Base-by-base conservation (phyloP, 2,329 filamentous ascomycete genomes). In the Metarhizium sp. region DNA sequence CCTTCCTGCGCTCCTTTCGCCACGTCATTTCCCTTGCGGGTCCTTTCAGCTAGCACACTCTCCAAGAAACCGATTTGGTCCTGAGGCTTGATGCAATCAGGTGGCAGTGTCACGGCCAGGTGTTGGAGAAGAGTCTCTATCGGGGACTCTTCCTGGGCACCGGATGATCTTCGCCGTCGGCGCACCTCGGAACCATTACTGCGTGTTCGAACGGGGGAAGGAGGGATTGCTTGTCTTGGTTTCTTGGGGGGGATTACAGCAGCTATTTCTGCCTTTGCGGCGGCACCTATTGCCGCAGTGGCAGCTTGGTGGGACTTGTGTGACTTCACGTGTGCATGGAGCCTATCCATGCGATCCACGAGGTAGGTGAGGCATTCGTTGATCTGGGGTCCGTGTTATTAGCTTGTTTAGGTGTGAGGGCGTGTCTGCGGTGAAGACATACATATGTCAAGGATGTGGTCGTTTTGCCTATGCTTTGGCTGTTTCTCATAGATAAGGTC, bases 361-460 rank as follows among this genome's bases (percentile, higher is more conserved):
- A 84, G 68, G 57, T 79, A 76, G 53, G 74, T 70, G 1, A 84
- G 69, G 57, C 79, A 82, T 20, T 77, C 71, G 40, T 76, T 69
- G 20, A 82, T 75, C 79, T 82, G 49, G 0, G 13, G 7, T 10
- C 8, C 29, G 25, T 42, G 40, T 45, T 45, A 20, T 18, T 20
- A 40, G 18, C 11, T n/a, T n/a, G 20, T 50, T 20, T 18, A 29
- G 47, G 25, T 32, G n/a, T 8, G 36, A 16, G 6, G 13, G 14
- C 25, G 25, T 8, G 8, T 14, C 6, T n/a, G 40, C 14, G 13
- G 20, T 40, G 11, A 5, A 29, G 18, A 67, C 77, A 38, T 64
- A 82, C 80, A 59, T 84, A 84, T 62, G 71, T 65, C 2, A 81
- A 61, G 2, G 79, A 78, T 5, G 71, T 70, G 0, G 72, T 69